Evolutionary conservation across 805 yeast genomes (phyloP), one percentile per base, ranked within the genome.

Genomic region (Schwanniomyces polymorphus): DNA sequence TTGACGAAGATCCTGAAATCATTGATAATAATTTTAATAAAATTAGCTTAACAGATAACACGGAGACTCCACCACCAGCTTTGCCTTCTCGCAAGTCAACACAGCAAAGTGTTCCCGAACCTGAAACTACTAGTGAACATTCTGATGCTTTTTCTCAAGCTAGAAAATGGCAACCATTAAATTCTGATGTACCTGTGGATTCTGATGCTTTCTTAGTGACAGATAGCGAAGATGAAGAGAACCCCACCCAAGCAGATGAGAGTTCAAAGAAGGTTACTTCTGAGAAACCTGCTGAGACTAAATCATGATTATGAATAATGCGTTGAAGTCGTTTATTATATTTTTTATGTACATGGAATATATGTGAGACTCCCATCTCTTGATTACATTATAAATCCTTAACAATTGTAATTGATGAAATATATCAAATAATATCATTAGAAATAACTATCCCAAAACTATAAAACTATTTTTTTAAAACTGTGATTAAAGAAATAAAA

Each of bases 1-100:
- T 60, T 64, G 85, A 80, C 52, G 81, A 79, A 41, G 86, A 81
- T 43, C 85, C 84, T 0, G 75, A 76, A 46, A 82, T 76, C 50
- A 67, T 80, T 48, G 65, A 71, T 43, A 67, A 72, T 50, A 81
- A 78, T 48, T 80, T 81, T 62, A 78, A 75, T 51, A 71, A 57
- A 43, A 63, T 80, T 46, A 70, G 71, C 46, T 67, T 80, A 58
- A 64, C 66, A 35, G 65, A 64, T 21, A 34, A 42, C 9, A 53
- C 54, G 29, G 61, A 58, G 18, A 54, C 48, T 23, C 40, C 41
- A 17, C 59, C 49, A 4, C 63, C 63, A 5, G 37, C 42, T 2
- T 56, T 59, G 35, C 65, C 65, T 9, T 48, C 46, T 29, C 43
- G 56, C 14, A 28, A 23, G 7, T 21, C 27, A 21, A 23, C 14